Evolutionary conservation across 2,329 filamentous ascomycete genomes (phyloP).

Genomic region (Sarocladiaceae sp.): DNA sequence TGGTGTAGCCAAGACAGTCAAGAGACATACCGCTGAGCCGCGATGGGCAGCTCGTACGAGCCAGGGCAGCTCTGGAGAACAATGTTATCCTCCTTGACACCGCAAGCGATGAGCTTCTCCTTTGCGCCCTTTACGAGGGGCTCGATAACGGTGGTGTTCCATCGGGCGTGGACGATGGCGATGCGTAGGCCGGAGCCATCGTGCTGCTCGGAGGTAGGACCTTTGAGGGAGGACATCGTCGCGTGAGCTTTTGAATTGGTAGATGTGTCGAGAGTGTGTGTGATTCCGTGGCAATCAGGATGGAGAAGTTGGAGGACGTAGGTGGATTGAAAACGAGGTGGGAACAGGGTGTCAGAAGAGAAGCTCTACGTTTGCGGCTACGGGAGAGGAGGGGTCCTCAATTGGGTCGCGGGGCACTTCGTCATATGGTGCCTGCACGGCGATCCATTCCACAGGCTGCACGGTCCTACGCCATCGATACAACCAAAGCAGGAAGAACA

Average conservation of each 20-base stretch:
- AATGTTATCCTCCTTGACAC: slow-evolving; percentile 84
- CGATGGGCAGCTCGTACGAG: slow-evolving; percentile 89
- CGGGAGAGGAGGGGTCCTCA: slow-evolving; percentile 6
- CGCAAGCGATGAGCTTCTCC: slow-evolving; percentile 67
- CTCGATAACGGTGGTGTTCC: slow-evolving; percentile 86
- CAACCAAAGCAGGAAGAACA: too few relatives aligned
- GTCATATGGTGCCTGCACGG: too few relatives aligned
- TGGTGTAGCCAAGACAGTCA: too few relatives aligned
- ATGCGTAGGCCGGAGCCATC: slow-evolving; percentile 74
- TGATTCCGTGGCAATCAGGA: too few relatives aligned
- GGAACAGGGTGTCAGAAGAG: too few relatives aligned
- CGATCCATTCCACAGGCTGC: too few relatives aligned
- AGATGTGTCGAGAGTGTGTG: background rate
- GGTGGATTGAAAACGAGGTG: too few relatives aligned
- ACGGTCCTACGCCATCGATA: too few relatives aligned
- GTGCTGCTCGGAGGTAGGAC: slow-evolving; percentile 50
- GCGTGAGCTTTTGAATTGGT: background rate
- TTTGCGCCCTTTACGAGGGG: slow-evolving; percentile 76
- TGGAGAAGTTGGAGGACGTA: background rate
- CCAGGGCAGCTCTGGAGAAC: slow-evolving; percentile 85
- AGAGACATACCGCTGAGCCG: slow-evolving; percentile 72
- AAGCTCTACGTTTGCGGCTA: too few relatives aligned
- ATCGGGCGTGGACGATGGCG: slow-evolving; percentile 91
- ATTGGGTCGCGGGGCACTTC: slow-evolving; percentile 6
- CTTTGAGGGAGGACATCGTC: slow-evolving; percentile 39